Evolutionary conservation across 176 grass and related monocot species (phyloP).

Genomic region (Carex scoparia): DNA sequence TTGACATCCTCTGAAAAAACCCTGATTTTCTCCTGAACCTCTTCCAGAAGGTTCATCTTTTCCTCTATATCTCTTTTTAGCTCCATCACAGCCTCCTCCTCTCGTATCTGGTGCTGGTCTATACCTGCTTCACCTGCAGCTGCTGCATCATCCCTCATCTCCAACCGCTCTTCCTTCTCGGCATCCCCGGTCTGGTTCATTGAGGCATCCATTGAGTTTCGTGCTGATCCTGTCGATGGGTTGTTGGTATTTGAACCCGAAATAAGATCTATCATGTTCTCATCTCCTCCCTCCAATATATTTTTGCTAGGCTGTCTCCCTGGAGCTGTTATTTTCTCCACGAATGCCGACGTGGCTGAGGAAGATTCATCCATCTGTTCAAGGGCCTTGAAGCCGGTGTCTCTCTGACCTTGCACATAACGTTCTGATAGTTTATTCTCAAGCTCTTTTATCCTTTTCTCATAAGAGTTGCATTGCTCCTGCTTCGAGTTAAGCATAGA

Average conservation of each 20-base stretch:
- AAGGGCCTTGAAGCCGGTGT: slow-evolving; percentile 43
- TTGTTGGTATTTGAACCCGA: slow-evolving; percentile 53
- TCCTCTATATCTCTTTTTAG: slow-evolving; percentile 54
- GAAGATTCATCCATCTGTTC: slow-evolving; percentile 84
- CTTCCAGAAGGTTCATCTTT: slow-evolving; percentile 64
- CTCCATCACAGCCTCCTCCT: slow-evolving; percentile 45
- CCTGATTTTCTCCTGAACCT: slow-evolving; percentile 62
- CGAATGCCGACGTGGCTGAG: slow-evolving; percentile 53
- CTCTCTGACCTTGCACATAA: slow-evolving; percentile 61
- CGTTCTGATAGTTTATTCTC: slow-evolving; percentile 68
- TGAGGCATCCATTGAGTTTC: slow-evolving; percentile 57
- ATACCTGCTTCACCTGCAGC: not conserved
- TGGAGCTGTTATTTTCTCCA: slow-evolving; percentile 28
- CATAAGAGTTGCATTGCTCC: slow-evolving; percentile 63
- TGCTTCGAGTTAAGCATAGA: slow-evolving; percentile 54
- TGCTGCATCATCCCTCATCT: not conserved
- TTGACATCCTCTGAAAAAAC: slow-evolving; percentile 46
- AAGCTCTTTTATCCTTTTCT: slow-evolving; percentile 85
- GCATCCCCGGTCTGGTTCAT: slow-evolving; percentile 55
- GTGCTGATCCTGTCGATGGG: slow-evolving; percentile 31
- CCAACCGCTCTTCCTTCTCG: slow-evolving; percentile 41
- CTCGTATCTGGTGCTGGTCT: not conserved
- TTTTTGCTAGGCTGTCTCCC: slow-evolving; percentile 44
- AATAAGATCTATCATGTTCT: slow-evolving; percentile 81
- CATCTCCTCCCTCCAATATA: slow-evolving; percentile 82